Evolutionary conservation across 345 rosid genomes (phyloP).

Genomic region (Noccaea bulbosa): DNA sequence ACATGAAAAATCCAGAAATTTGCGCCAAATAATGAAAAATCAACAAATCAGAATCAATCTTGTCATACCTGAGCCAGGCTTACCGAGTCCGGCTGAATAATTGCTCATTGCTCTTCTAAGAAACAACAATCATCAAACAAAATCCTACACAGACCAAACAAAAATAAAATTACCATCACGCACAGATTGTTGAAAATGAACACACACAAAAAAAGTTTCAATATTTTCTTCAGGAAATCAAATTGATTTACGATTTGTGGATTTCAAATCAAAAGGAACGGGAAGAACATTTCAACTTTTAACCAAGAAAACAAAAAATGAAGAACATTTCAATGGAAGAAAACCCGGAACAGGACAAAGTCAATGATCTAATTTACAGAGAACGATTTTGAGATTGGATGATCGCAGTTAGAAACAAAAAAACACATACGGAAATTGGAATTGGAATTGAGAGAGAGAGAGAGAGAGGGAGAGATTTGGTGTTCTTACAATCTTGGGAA

Average conservation of each 20-base stretch:
- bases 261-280: neutral
- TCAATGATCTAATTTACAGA: neutral
- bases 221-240: slow-evolving; percentile 1
- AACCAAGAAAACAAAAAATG: neutral
- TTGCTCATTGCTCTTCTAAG: slow-evolving; percentile 42
- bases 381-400: neutral
- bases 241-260: neutral
- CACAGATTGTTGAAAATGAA: slow-evolving; percentile 4
- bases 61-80: slow-evolving; percentile 43
- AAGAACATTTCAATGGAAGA: slow-evolving; percentile 8
- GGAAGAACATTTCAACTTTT: neutral
- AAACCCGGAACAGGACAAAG: slow-evolving; percentile 1
- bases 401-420: neutral
- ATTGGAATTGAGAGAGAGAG: neutral
- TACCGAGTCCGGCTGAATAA: slow-evolving; percentile 45
- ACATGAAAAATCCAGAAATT: slow-evolving; percentile 5
- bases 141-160: slow-evolving; percentile 20
- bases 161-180: neutral
- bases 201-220: neutral
- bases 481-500: slow-evolving; percentile 38
- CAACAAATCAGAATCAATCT: neutral
- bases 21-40: neutral
- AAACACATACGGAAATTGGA: neutral
- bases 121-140: slow-evolving; percentile 34
- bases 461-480: slow-evolving; percentile 15